These are phyloP conservation scores for Thelonectria rubi DNA, from an alignment of 2,329 filamentous ascomycete species.

Conservation along the genomic window DNA sequence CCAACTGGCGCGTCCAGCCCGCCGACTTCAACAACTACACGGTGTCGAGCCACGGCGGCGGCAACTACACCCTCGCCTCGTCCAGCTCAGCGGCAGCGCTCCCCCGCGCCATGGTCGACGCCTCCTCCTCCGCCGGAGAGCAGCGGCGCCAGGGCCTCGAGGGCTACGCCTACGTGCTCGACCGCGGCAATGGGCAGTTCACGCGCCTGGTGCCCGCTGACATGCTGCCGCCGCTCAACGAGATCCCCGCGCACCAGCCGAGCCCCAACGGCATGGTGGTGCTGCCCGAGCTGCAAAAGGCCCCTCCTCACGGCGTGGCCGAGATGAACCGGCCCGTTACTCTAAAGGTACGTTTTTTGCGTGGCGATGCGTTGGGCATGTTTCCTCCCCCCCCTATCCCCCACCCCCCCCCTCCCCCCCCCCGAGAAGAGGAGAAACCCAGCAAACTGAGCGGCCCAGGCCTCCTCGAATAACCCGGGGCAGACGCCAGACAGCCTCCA, in stretches of 20 bases:
- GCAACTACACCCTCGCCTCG: conserved; percentile 30
- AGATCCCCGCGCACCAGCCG: conserved; percentile 54
- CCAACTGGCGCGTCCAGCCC: conserved; percentile 35
- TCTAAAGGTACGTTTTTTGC: conserved; percentile 51
- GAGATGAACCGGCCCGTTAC: conserved; percentile 50
- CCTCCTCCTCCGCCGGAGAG: neutral
- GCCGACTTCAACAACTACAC: conserved; percentile 16
- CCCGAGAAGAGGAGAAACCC: conserved; percentile 13
- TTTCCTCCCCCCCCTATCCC: neutral
- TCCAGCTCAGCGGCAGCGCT: neutral
- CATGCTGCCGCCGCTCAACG: conserved; percentile 55
- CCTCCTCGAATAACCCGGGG: conserved; percentile 29
- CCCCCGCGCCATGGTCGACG: neutral
- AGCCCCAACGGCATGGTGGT: conserved; percentile 56
- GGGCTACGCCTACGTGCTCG: conserved; percentile 60
- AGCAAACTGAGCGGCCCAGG: conserved; percentile 44
- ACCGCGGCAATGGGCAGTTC: conserved; percentile 61
- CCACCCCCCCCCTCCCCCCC: neutral
- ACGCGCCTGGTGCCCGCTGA: conserved; percentile 67
- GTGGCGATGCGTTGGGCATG: neutral
- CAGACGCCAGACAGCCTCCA: conserved; percentile 46
- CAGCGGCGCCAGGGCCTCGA: conserved; percentile 1
- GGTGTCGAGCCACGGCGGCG: neutral
- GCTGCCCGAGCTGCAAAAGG: conserved; percentile 52
- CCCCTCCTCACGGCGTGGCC: conserved; percentile 50